phyloP scores from a whole-genome alignment of 768 basidiomycete genomes.

The Tricholoma terreum region DNA sequence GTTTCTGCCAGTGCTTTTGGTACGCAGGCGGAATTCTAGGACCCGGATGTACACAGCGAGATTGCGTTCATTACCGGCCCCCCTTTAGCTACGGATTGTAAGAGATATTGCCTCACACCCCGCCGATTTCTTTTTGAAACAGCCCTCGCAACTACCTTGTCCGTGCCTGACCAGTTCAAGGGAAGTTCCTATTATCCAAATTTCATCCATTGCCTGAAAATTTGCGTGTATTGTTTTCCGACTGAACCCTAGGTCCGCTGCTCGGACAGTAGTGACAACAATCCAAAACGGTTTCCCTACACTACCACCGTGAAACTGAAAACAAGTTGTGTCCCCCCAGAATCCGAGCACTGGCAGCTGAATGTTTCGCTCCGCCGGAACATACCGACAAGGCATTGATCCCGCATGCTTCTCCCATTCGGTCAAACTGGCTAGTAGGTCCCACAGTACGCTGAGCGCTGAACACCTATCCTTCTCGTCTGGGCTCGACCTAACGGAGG shows the following conservation, averaged over 20 bases:
- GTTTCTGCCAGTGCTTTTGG: no score
- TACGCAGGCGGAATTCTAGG: no score
- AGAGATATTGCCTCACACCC: no score
- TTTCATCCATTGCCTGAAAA: no score
- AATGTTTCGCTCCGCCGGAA: background rate
- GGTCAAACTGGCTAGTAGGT: background rate
- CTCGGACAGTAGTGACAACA: background rate
- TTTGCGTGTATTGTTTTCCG: background rate
- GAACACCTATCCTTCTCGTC: background rate
- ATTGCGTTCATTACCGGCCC: no score
- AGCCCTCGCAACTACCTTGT: no score
- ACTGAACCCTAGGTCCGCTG: background rate
- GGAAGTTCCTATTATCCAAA: no score
- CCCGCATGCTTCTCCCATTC: background rate
- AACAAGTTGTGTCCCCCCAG: background rate
- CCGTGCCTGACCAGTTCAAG: no score
- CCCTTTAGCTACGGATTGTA: no score
- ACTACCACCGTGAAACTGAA: background rate
- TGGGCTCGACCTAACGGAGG: background rate
- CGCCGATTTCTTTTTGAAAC: no score
- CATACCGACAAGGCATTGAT: background rate
- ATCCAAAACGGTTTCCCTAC: background rate
- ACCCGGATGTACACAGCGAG: no score
- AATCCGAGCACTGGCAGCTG: background rate
- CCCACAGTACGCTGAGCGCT: no score